A percentile compares a stretch with the other conserved stretches of the same genome.
phyloP scores from a whole-genome alignment of 345 rosid genomes.

The Lepidium sativum region DNA sequence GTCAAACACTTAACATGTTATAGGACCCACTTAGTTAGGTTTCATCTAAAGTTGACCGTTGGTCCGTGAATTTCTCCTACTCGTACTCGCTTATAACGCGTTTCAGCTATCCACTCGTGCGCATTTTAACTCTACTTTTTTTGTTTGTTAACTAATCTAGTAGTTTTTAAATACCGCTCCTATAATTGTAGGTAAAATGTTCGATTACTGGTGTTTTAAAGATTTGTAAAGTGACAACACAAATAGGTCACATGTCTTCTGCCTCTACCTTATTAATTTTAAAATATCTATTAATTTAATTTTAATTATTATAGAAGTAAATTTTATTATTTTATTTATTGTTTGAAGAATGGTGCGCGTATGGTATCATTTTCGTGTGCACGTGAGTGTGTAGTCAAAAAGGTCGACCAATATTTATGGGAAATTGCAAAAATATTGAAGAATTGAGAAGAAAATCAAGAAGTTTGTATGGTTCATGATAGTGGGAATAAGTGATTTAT shows the following conservation, averaged over 20 bases:
- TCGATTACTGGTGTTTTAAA: no score
- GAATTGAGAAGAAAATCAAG: not conserved
- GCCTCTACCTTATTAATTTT: not conserved
- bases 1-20: slow-evolving; percentile 18
- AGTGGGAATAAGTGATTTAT: slow-evolving; percentile 4
- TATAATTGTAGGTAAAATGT: no score
- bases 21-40: slow-evolving; percentile 17
- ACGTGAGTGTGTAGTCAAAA: slow-evolving; percentile 27
- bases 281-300: not conserved
- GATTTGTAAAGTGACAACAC: no score
- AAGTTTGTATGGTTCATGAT: slow-evolving; percentile 20
- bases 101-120: slow-evolving; percentile 16
- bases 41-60: slow-evolving; percentile 12
- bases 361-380: slow-evolving; percentile 13
- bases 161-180: no score
- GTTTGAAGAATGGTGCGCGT: slow-evolving; percentile 16
- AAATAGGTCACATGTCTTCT: no score
- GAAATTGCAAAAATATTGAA: not conserved
- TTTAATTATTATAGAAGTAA: not conserved
- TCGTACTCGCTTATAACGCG: slow-evolving; percentile 10
- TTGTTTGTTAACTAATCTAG: no score
- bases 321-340: not conserved
- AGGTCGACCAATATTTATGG: slow-evolving; percentile 1
- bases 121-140: not conserved
- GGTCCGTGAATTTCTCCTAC: not conserved